phyloP scores from a whole-genome alignment of 352 stramenopile genomes.

The Achlya hypogyna region DNA sequence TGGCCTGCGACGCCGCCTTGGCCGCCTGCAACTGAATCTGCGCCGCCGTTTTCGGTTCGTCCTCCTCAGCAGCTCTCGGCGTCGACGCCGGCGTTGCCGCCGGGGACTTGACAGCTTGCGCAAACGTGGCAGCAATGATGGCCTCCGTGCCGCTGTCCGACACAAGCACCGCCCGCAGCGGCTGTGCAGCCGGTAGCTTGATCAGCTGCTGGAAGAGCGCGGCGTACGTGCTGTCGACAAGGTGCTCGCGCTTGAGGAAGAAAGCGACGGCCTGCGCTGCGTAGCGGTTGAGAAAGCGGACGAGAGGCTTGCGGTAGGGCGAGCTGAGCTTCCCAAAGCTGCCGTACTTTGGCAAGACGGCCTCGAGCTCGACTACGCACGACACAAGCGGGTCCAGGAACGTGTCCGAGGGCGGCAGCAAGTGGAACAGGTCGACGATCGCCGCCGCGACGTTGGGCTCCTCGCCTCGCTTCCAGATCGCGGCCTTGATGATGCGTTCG shows the following conservation, averaged over 20 bases:
- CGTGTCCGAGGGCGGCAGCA: slow-evolving; percentile 89
- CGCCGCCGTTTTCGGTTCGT: slow-evolving; percentile 72
- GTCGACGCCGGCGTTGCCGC: slow-evolving; percentile 27
- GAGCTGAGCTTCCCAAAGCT: slow-evolving; percentile 84
- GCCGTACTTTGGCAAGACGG: slow-evolving; percentile 86
- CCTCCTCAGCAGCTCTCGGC: slow-evolving; percentile 33
- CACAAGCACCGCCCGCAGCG: slow-evolving; percentile 84
- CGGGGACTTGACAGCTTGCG: slow-evolving; percentile 46
- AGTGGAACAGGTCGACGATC: slow-evolving; percentile 94
- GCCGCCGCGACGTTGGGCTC: slow-evolving; percentile 91
- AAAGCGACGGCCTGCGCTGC: slow-evolving; percentile 69
- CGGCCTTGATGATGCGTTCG: slow-evolving; percentile 83
- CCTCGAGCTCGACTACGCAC: slow-evolving; percentile 91
- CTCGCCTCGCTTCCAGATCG: slow-evolving; percentile 90
- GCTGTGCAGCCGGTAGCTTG: slow-evolving; percentile 79
- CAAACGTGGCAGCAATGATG: slow-evolving; percentile 90
- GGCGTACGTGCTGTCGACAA: slow-evolving; percentile 82
- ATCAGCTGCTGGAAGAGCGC: slow-evolving; percentile 93
- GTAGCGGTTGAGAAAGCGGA: slow-evolving; percentile 91
- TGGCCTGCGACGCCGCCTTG: slow-evolving; percentile 70
- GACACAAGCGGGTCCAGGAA: slow-evolving; percentile 95
- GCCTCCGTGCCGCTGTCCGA: slow-evolving; percentile 80
- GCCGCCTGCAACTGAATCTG: slow-evolving; percentile 81
- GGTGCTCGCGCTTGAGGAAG: slow-evolving; percentile 80
- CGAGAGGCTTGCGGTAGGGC: slow-evolving; percentile 88